Conservation (phyloP, 345 rosid species). For the Cochlearia excelsa region DNA sequence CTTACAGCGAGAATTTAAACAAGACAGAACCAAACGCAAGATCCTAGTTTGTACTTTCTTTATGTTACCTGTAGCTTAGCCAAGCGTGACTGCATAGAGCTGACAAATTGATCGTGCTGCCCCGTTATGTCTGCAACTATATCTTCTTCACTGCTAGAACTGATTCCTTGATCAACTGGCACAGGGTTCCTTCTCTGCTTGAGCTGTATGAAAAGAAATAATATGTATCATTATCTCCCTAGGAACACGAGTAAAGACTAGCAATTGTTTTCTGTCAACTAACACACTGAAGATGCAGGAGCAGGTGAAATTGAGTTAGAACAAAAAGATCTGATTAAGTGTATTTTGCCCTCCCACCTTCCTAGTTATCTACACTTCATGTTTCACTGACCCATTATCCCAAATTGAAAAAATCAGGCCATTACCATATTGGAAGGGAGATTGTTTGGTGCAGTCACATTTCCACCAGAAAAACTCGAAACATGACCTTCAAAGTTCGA, state of each 20-base stretch:
- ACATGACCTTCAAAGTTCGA: conserved; percentile 52
- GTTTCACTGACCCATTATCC: neutral
- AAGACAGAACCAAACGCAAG: conserved; percentile 12
- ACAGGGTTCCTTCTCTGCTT: conserved; percentile 57
- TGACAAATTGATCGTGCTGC: conserved; percentile 75
- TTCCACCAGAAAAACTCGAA: conserved; percentile 46
- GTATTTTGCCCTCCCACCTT: neutral
- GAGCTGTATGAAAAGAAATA: conserved; percentile 36
- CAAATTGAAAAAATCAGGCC: neutral
- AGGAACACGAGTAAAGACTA: conserved; percentile 11
- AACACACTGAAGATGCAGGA: conserved; percentile 11
- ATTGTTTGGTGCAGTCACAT: conserved; percentile 40
- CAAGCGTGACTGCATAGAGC: conserved; percentile 91
- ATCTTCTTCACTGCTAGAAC: conserved; percentile 67
- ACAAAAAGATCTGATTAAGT: neutral
- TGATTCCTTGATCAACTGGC: conserved; percentile 53
- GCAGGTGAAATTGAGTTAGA: neutral
- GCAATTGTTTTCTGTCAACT: neutral
- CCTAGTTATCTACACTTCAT: neutral
- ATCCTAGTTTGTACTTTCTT: conserved; percentile 27
- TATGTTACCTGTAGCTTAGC: conserved; percentile 85
- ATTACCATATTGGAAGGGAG: conserved; percentile 55
- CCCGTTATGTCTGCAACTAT: conserved; percentile 62
- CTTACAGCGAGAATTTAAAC: conserved; percentile 13
- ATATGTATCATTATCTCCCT: conserved; percentile 14